Base-by-base conservation (phyloP, 306 rosid species). In the Elaeagnus macrophylla region DNA sequence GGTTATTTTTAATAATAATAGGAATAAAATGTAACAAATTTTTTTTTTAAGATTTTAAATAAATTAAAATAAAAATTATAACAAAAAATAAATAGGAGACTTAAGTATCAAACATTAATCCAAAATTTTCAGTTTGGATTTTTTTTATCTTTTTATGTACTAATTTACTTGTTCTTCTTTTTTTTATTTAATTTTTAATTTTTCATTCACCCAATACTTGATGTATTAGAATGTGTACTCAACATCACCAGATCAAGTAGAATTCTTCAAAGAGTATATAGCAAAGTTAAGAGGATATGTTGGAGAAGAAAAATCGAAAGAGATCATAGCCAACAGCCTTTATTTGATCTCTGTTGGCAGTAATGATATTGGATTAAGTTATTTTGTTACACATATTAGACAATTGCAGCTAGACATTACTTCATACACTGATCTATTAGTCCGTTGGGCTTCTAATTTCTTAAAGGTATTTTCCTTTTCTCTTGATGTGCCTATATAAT, bases 311-410 rank as follows among this genome's bases (percentile, higher is more conserved):
- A 38, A 16, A 8, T 42, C 77, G 0, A 6, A 36, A 1, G 15
- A 10, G 8, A 59, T 79, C 15, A 25, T 79, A 47, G 42, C 74
- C 39, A 68, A 65, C 9, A 45, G 72, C 48, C 14, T 81, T 15
- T 59, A 5, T 59, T 19, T 74, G 0, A 5, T 77, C 10, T 77
- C 65, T 10, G 14, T 72, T 0, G 83, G 81, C 8, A 71, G 68
- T 64, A 74, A 81, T 52, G 83, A 77, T 54, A 67, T 77, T 48
- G 64, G 67, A 41, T 12, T 70, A 1, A 36, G 67, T 13, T 62
- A 71, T 53, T n/a, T 52, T 18, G n/a, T 5, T 2, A 9, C 43
- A 32, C 40, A 13, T 3, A 5, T 15, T 4, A 41, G 72, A 14
- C 10, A 20, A 12, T 0, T 1, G 0, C 43, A 59, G 9, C 60